Evolutionary conservation across 305 asterid genomes (phyloP), one percentile per base, ranked within the genome.

Genomic region (Withania somnifera): DNA sequence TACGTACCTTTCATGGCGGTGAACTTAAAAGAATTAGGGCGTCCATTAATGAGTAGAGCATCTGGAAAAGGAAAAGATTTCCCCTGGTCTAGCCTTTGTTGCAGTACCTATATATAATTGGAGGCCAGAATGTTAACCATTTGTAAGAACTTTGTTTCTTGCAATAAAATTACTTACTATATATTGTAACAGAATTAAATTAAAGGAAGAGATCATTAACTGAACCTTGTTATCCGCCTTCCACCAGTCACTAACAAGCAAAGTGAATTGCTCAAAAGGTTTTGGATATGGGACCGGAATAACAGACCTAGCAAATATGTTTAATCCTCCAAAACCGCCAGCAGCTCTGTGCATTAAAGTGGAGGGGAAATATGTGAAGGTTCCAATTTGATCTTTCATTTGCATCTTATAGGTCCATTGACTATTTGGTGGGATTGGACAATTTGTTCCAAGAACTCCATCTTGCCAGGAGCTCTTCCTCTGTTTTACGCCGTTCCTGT

Each of bases 361-460:
- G 26, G 98, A 93, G 0, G 91, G 97, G 82, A 89, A 94, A 83
- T 94, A 93, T 11, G 68, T 86, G 87, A 56, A 93, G 1, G 94
- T 93, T 52, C 97, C 98, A 52, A 94, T 89, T 51, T 94, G 98
- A 81, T 93, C 98, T 77, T 94, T 92, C 91, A 90, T 87, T 50
- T 94, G 97, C 98, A 93, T 94, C 26, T 8, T 89, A 88, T 94
- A 93, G 0, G 97, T 91, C 97, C 97, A 93, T 19, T 91, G 93
- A 2, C 94, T 10, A 86, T 91, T 91, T 5, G 97, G 93, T n/a
- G 90, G 92, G 80, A 94, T 94, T 1, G 98, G 98, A 67, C 98
- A 94, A 58, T 94, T 94, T 2, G 98, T 94, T 71, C 98, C 97
- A 0, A 92, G 91, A n/a, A 94, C 98, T 11, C 98, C 98, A 53